These are phyloP conservation scores for Fusarium incarnatum DNA, from an alignment of 2,329 filamentous ascomycete species.

Conservation along the genomic window DNA sequence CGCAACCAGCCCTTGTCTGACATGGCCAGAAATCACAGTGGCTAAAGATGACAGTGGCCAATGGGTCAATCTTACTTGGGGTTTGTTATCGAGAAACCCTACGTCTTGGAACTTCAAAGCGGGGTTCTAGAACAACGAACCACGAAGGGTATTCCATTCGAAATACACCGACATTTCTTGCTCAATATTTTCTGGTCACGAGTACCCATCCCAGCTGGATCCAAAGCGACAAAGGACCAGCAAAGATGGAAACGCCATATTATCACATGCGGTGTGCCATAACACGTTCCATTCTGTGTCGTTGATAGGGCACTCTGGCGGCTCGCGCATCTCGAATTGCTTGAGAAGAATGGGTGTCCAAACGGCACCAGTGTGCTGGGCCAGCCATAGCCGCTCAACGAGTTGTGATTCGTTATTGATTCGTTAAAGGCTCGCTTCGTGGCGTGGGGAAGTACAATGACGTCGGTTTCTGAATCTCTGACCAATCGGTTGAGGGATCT, in stretches of 20 bases:
- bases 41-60: background rate
- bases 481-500: slow-evolving; percentile 44
- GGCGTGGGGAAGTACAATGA: slow-evolving; percentile 45
- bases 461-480: slow-evolving; percentile 35
- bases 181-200: slow-evolving; percentile 36
- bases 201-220: slow-evolving; percentile 30
- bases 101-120: slow-evolving; percentile 24
- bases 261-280: slow-evolving; percentile 41
- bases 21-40: background rate
- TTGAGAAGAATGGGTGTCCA: slow-evolving; percentile 33
- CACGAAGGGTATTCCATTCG: slow-evolving; percentile 16
- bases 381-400: slow-evolving; percentile 40
- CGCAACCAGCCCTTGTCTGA: slow-evolving; percentile 1
- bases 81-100: slow-evolving; percentile 10
- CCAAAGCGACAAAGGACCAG: slow-evolving; percentile 21
- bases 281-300: slow-evolving; percentile 9
- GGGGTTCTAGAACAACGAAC: slow-evolving; percentile 34
- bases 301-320: slow-evolving; percentile 27
- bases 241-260: slow-evolving; percentile 23
- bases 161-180: slow-evolving; percentile 48
- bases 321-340: slow-evolving; percentile 19
- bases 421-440: slow-evolving; percentile 23
- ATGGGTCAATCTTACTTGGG: slow-evolving; percentile 13
- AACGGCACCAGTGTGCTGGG: slow-evolving; percentile 45
- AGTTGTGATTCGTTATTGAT: slow-evolving; percentile 41